Conservation (phyloP, 805 yeast species). For the Candida sphagnicola region DNA sequence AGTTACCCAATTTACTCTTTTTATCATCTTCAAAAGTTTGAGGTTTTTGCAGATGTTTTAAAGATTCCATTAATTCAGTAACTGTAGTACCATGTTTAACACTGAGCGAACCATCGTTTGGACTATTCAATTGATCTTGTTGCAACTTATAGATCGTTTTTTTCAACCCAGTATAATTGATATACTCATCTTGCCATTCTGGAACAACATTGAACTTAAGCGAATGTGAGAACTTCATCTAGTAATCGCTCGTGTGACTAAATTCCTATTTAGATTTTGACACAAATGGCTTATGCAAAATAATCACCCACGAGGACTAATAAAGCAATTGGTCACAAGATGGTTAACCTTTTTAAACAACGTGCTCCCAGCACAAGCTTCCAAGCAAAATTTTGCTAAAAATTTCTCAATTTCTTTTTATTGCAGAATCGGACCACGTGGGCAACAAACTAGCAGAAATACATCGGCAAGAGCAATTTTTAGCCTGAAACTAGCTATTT, state of each 20-base stretch:
- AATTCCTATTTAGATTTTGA: conserved; percentile 3
- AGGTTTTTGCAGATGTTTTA: background rate
- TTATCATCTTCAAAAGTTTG: background rate
- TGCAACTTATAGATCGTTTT: conserved; percentile 55
- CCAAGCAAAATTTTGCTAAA: background rate
- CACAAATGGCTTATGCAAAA: background rate
- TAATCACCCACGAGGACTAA: background rate
- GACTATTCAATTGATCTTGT: conserved; percentile 26
- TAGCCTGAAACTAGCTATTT: too few species aligned
- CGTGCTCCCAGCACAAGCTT: background rate
- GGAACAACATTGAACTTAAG: conserved; percentile 51
- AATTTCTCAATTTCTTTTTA: background rate
- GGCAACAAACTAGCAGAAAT: too few species aligned
- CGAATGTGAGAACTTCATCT: conserved; percentile 50
- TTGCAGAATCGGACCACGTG: background rate
- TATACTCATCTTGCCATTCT: conserved; percentile 46
- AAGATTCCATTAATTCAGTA: conserved; percentile 21
- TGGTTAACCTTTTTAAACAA: background rate
- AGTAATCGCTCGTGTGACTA: conserved; percentile 7
- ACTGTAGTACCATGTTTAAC: conserved; percentile 19
- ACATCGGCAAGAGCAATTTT: too few species aligned
- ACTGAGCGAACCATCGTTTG: conserved; percentile 21
- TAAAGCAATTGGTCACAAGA: background rate
- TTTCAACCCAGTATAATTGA: conserved; percentile 48
- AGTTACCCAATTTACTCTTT: background rate